Base-by-base conservation (phyloP, 176 grass and related monocot species). In the Pontederia crassipes region DNA sequence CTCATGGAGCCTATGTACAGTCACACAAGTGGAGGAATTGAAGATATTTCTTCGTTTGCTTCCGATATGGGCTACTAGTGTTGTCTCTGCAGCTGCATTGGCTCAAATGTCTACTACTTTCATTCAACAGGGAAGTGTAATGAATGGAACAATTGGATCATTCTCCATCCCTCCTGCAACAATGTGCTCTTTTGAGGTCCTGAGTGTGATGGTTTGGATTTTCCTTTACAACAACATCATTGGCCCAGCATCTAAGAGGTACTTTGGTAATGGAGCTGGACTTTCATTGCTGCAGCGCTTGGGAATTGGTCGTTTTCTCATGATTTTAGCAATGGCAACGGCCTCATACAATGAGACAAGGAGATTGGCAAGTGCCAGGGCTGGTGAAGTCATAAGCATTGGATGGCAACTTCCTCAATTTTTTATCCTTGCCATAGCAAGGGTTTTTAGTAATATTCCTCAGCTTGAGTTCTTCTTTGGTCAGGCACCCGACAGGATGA, bases 51-150 rank as follows among this genome's bases (percentile, higher is more conserved):
- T 89, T 13, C 69, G 89, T n/a, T 55, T 95, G 68, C 66, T 85
- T 63, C 89, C 89, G 52, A 80, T 95, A 75, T 95, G 85, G 85
- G 75, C 64, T 28, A 95, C 85, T 52, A 75, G 81, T 49, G 64
- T 95, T 60, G 17, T 89, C 67, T 82, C 85, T 67, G 74, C 61
- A 13, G 66, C 76, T 15, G 72, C 76, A 45, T 75, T 79, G 13
- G 88, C 85, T 53, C 89, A 89, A 71, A 83, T 89, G 85, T 78
- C 79, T 57, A 95, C 79, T 29, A 95, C 89, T 52, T 95, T 89
- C 61, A 95, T 95, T 62, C 89, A 95, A 56, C 89, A 95, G 55
- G 89, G 89, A 61, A 82, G 54, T 58, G 67, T 81, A 68, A 86
- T 89, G 86, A 64, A 95, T 68, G 86, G 79, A 53, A 83, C 53